These are phyloP conservation scores for Fusarium begoniae DNA, from an alignment of 2,329 filamentous ascomycete species.

Conservation along the genomic window DNA sequence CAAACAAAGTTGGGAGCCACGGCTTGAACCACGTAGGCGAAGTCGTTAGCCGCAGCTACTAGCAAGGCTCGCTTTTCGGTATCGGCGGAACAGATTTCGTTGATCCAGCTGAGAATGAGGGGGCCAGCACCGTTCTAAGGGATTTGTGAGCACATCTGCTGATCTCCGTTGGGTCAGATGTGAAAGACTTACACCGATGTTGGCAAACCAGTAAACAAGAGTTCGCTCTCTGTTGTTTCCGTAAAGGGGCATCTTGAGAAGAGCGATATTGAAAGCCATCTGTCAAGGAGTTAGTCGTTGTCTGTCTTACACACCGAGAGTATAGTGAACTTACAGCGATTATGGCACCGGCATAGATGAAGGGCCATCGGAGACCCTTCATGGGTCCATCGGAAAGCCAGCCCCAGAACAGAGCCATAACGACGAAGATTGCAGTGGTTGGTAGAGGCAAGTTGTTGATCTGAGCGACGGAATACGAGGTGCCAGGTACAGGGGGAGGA, in stretches of 20 bases:
- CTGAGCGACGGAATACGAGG: neutral
- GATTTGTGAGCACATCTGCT: neutral
- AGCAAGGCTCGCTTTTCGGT: constrained; percentile 34
- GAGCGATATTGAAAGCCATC: constrained; percentile 18
- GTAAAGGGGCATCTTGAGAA: constrained; percentile 31
- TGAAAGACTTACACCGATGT: constrained; percentile 31
- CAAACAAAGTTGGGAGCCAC: constrained; percentile 12
- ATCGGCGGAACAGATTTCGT: constrained; percentile 33
- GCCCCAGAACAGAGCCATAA: constrained; percentile 22
- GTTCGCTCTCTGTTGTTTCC: constrained; percentile 13
- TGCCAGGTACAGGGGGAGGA: neutral
- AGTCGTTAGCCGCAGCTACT: constrained; percentile 18
- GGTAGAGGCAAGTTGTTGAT: constrained; percentile 22
- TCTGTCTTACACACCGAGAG: rapidly evolving
- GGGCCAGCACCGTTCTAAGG: constrained; percentile 20
- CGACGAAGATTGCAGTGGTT: constrained; percentile 28
- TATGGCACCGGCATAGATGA: constrained; percentile 28
- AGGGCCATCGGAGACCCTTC: constrained; percentile 20
- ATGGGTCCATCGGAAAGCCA: constrained; percentile 34
- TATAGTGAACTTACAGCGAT: constrained; percentile 1
- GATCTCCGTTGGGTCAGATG: rapidly evolving
- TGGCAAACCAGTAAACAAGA: constrained; percentile 33
- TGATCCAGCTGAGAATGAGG: constrained; percentile 38
- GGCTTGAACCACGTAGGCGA: constrained; percentile 32
- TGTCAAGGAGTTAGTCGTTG: neutral